Base-by-base conservation (phyloP, 352 stramenopile species). In the Pythium dissotocum region DNA sequence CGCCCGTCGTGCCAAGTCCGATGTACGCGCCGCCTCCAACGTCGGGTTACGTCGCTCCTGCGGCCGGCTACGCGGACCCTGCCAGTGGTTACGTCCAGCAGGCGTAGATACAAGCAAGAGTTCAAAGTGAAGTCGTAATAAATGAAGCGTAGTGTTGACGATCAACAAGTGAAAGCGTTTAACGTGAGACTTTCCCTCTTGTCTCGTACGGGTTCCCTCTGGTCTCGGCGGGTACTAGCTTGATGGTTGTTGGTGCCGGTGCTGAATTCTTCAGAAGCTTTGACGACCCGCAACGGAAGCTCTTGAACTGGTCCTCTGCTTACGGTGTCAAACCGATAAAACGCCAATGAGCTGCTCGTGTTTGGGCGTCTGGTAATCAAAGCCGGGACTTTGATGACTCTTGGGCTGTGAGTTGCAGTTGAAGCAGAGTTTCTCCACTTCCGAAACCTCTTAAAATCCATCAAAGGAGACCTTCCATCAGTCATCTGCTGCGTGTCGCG, bases 11-110 rank as follows among this genome's bases (percentile, higher is more conserved):
- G 35, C 69, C 69, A 4, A 66, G 51, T 51, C 56, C 61, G 7
- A 46, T 28, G 62, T 70, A 70, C 61, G 56, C 54, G 16, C 61
- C 67, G 33, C 61, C 67, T 42, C 60, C 61, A 8, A 73, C 67
- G 2, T 61, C 67, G 8, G 67, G 67, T 14, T 73, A 73, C 14
- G 60, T 67, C 18, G 44, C 60, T 42, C 60, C 65, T 10, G 51
- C 52, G 14, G 52, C 12, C 13, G 65, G 51, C 7, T 67, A 67
- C 42, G 32, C 66, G 3, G 21, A 51, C 9, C 32, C 52, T 54
- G 48, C 26, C 12, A 14, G 63, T 13, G 64, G 64, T 1, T 70
- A 70, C 30, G 64, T 70, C 1, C 64, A 70, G 33, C 57, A 60
- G 14, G 49, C 64, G 57, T 70, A 44, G 42, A 24, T 24, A 21